Base-by-base conservation (phyloP, 2,329 filamentous ascomycete genomes). In the Penicillium concentricum region DNA sequence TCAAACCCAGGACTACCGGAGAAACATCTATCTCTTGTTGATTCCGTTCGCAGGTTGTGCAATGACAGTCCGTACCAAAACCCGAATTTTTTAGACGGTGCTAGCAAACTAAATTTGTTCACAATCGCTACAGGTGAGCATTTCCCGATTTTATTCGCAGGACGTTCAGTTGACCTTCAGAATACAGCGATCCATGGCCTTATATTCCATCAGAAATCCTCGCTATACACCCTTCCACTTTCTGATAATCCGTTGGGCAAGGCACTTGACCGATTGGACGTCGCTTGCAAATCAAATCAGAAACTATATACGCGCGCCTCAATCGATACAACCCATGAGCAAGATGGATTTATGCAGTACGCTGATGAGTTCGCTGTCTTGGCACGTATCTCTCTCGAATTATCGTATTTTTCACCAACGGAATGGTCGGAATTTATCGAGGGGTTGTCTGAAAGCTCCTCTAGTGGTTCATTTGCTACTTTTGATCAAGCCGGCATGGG, bases 401-500 rank as follows among this genome's bases (percentile, higher is more conserved):
- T 34, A 7, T 46, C 43, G 6, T 34, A 46, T 34, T 9, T 46
- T 3, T 32, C 43, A 15, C 26, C 43, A 13, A 41, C 38, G 13
- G 38, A 41, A 41, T 24, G 18, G 38, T 41, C 38, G 9, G 38
- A 24, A 13, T 10, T 41, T 24, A 22, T 41, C 20, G 38, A 41
- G 12, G 38, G 38, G 12, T 24, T 41, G n/a, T 15, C 38, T 22
- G 38, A 24, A 5, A 41, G 20, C 20, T 39, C 38, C 7, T 15
- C 38, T 22, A 12, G 54, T 43, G 51, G 30, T 41, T 8, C 16
- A 26, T 42, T 51, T n/a, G 45, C 53, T 20, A 56, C 53, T 5
- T 56, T 56, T 30, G 53, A 56, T 30, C 53, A 56, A 44, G 32
- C 53, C 16, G 38, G 45, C 24, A 56, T 56, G 53, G 53, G 32